These are phyloP conservation scores for Thuidium tamariscinum DNA, from an alignment of 225 moss, liverwort and hornwort genomes.

Conservation along the genomic window DNA sequence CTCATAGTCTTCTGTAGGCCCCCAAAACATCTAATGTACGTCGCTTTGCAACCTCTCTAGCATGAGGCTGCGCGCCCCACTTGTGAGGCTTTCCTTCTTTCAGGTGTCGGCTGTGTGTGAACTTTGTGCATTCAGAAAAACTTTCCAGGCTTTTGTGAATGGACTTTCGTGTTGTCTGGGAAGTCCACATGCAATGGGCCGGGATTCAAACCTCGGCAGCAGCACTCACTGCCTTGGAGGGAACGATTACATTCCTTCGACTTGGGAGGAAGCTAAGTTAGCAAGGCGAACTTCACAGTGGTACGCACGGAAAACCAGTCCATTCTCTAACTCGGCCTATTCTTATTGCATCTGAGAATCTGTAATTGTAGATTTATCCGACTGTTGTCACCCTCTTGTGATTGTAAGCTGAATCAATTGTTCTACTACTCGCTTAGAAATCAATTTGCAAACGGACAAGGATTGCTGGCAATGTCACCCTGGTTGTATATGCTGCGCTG, in stretches of 20 bases:
- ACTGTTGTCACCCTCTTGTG: background rate
- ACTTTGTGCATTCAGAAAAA: background rate
- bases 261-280: background rate
- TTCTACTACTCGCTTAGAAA: background rate
- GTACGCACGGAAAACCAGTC: background rate
- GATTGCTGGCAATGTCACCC: background rate
- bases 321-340: background rate
- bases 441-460: background rate
- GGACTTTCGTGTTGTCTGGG: background rate
- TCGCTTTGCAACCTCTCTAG: too few species aligned
- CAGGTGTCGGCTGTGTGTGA: background rate
- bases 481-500: background rate
- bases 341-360: background rate
- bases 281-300: background rate
- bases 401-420: background rate
- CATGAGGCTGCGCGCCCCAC: background rate
- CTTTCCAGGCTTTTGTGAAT: background rate
- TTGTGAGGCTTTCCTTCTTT: background rate
- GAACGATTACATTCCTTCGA: background rate
- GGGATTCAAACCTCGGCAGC: background rate
- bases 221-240: background rate
- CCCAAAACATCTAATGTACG: too few species aligned
- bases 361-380: background rate
- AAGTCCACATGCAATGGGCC: background rate
- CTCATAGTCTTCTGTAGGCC: too few species aligned